These are phyloP conservation scores for Zhuliangozyma parablackwelliae DNA, from an alignment of 1,139 yeast genomes.

Conservation along the genomic window DNA sequence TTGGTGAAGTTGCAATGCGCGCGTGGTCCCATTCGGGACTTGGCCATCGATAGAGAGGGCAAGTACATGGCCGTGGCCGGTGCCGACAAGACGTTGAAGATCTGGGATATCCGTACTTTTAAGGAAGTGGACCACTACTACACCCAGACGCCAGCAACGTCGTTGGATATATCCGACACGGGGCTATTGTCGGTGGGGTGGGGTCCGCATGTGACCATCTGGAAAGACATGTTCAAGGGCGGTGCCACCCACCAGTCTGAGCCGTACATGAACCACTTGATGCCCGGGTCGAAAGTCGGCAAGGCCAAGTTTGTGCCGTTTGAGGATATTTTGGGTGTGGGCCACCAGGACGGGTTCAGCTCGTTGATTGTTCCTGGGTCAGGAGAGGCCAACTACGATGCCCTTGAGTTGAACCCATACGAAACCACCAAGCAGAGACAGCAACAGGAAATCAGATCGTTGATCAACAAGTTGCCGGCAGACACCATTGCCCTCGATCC, in stretches of 20 bases:
- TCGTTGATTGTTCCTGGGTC: slow-evolving; percentile 90
- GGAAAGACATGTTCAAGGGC: slow-evolving; percentile 66
- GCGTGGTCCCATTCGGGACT: slow-evolving; percentile 81
- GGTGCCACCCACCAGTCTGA: slow-evolving; percentile 45
- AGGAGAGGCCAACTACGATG: slow-evolving; percentile 97
- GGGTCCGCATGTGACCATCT: slow-evolving; percentile 90
- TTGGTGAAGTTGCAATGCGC: slow-evolving; percentile 76
- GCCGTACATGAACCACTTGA: slow-evolving; percentile 89
- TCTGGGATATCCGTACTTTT: slow-evolving; percentile 91
- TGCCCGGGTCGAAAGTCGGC: slow-evolving; percentile 73
- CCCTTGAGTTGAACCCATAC: slow-evolving; percentile 88
- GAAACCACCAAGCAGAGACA: slow-evolving; percentile 92
- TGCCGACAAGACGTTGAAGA: slow-evolving; percentile 75
- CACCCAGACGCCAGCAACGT: slow-evolving; percentile 83
- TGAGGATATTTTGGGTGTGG: slow-evolving; percentile 91
- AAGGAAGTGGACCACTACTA: slow-evolving; percentile 68
- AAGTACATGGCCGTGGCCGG: slow-evolving; percentile 93
- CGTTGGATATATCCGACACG: slow-evolving; percentile 78
- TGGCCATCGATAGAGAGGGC: slow-evolving; percentile 91
- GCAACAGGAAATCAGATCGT: slow-evolving; percentile 81
- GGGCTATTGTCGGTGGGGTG: slow-evolving; percentile 86
- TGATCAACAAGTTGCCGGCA: slow-evolving; percentile 85
- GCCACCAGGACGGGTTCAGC: slow-evolving; percentile 74
- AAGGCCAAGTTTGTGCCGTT: slow-evolving; percentile 79
- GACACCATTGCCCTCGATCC: slow-evolving; percentile 94